A percentile compares a stretch with the other conserved stretches of the same genome.
Conservation (phyloP, 768 basidiomycete genomes). For the Suillus decipiens region DNA sequence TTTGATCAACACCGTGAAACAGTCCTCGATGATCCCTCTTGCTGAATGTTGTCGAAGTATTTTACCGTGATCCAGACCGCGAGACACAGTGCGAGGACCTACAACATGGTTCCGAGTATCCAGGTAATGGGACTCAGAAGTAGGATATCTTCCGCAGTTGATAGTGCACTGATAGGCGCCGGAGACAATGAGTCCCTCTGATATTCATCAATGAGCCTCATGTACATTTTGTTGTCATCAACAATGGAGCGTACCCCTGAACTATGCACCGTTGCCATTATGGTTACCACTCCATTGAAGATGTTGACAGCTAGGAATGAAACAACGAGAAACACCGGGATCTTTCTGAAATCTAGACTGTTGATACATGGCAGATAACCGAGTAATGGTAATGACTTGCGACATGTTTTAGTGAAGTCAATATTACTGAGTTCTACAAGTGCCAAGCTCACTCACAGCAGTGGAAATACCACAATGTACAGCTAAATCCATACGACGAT, state of each 20-base stretch:
- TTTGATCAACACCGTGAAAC: not conserved
- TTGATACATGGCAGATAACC: not conserved
- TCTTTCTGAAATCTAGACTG: too few relatives aligned
- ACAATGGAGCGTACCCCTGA: not conserved
- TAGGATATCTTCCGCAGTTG: not conserved
- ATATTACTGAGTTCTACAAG: not conserved
- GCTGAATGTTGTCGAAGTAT: not conserved
- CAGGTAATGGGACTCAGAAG: not conserved
- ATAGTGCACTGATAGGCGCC: not conserved
- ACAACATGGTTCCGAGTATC: not conserved
- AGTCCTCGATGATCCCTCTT: not conserved
- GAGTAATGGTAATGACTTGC: not conserved
- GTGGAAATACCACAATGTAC: not conserved
- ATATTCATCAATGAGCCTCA: not conserved
- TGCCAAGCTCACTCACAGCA: not conserved
- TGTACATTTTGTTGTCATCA: not conserved
- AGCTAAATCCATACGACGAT: not conserved
- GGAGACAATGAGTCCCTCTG: not conserved
- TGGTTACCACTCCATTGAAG: fast-evolving
- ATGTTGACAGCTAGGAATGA: not conserved
- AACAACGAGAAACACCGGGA: not conserved
- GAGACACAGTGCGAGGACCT: not conserved
- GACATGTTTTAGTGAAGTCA: not conserved
- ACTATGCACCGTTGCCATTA: not conserved
- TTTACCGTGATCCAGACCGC: not conserved